Evolutionary conservation across 768 basidiomycete genomes (phyloP), one percentile per base, ranked within the genome.

Genomic region (Pleurotus pulmonarius): DNA sequence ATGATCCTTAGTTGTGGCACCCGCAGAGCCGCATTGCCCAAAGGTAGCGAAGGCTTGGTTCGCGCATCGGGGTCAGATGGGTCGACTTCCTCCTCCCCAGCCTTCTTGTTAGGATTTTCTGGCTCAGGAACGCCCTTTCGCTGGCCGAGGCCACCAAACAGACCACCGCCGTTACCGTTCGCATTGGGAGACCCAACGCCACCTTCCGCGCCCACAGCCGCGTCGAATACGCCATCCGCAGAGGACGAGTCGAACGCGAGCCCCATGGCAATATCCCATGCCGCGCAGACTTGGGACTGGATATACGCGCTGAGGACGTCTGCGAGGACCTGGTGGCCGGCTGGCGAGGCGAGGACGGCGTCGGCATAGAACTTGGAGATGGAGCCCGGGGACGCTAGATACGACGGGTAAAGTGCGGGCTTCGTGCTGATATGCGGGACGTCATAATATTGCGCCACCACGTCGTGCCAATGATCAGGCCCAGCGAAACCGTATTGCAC

Each of bases 391-490:
- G 87, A 80, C 26, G 75, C 69, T 70, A 98, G 86, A 73, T 94
- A 98, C 56, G 85, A 77, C 3, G 88, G 83, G 71, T 92, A 96
- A 2, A 96, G 69, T 26, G 89, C 73, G 11, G 93, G 82, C 70
- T 96, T 96, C 58, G 85, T 81, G 70, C 88, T 91, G 64, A 99
- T 76, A 68, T 98, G 92, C 0, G 96, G 95, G 24, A 98, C 84
- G 67, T 99, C 97, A 75, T 99, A 99, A 75, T 94, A 98, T 67
- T 95, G 94, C 1, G 97, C 92, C 1, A 98, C 94, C 56, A 89
- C 73, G 60, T 80, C 87, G 69, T 99, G 96, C 78, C 85, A 86
- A 63, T 92, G 84, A 66, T 97, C 95, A 1, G 95, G 90, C 1
- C 96, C 95, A 3, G 85, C 85, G 65, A 90, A 97, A 1, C 94